A percentile compares a stretch with the other conserved stretches of the same genome.
Evolutionary conservation across 2,329 filamentous ascomycete genomes (phyloP).

Genomic region (Ramichloridium luteum): DNA sequence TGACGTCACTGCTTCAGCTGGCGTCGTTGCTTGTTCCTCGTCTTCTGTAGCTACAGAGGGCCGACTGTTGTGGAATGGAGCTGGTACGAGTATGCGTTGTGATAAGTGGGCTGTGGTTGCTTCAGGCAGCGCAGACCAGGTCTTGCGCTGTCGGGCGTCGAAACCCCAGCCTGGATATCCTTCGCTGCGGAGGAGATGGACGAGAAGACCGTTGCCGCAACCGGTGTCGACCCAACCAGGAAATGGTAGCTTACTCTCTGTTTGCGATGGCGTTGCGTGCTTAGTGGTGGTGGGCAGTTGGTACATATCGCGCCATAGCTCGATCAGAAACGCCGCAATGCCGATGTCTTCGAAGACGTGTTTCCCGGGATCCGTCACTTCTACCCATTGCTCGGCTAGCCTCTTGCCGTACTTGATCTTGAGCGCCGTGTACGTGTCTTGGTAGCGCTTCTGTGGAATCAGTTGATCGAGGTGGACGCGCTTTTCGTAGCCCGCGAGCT

Average conservation of each 20-base stretch:
- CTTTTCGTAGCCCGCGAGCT: constrained; percentile 58
- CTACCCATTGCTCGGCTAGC: constrained; percentile 67
- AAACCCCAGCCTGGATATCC: constrained; percentile 83
- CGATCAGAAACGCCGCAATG: constrained; percentile 84
- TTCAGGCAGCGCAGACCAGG: constrained; percentile 61
- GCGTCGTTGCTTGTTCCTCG: constrained; percentile 2
- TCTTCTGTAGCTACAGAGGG: neutral
- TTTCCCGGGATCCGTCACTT: constrained; percentile 75
- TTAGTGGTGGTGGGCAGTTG: constrained; percentile 4
- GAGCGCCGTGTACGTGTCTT: constrained; percentile 68
- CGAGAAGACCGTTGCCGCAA: constrained; percentile 85
- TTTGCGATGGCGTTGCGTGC: constrained; percentile 1
- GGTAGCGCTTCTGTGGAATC: constrained; percentile 62
- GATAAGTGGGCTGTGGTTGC: constrained; percentile 39
- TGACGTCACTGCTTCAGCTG: constrained; percentile 1
- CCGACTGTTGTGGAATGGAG: constrained; percentile 22
- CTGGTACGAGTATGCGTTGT: constrained; percentile 50
- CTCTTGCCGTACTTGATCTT: constrained; percentile 65
- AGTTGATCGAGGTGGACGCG: constrained; percentile 73
- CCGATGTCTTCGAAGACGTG: constrained; percentile 91
- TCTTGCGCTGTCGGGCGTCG: constrained; percentile 74
- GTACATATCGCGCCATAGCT: constrained; percentile 85
- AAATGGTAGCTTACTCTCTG: constrained; percentile 36
- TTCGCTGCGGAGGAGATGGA: constrained; percentile 68
- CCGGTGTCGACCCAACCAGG: constrained; percentile 93